Evolutionary conservation across 305 asterid species (phyloP).

Genomic region (Fraxinus floribunda): DNA sequence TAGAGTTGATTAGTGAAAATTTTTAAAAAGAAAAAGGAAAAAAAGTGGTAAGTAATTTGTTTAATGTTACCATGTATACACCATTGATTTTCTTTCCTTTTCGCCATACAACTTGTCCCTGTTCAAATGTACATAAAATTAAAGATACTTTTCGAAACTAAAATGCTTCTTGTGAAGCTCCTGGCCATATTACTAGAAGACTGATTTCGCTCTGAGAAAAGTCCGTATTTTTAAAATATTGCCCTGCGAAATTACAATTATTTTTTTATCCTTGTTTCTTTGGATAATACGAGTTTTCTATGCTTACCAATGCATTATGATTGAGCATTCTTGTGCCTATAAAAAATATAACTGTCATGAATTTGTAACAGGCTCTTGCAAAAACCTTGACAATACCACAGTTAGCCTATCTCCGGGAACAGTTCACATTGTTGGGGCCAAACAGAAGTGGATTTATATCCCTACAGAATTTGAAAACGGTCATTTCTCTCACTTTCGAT

Average conservation of each 20-base stretch:
- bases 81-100: neutral
- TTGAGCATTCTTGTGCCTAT: neutral
- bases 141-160: neutral
- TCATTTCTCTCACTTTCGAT: slow-evolving; percentile 22
- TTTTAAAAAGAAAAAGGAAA: neutral
- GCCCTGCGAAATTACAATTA: neutral
- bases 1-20: neutral
- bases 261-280: neutral
- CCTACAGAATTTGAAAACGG: slow-evolving; percentile 49
- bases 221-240: neutral
- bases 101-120: neutral
- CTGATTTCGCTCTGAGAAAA: neutral
- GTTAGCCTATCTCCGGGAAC: slow-evolving; percentile 60
- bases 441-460: slow-evolving; percentile 55
- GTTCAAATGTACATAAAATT: neutral
- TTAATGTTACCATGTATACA: neutral
- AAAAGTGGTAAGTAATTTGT: neutral
- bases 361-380: slow-evolving; percentile 51
- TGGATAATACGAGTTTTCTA: neutral
- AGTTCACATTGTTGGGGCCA: slow-evolving; percentile 54
- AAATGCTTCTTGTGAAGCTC: neutral
- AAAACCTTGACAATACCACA: slow-evolving; percentile 52
- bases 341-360: neutral
- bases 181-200: neutral
- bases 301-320: neutral